Conservation (phyloP, 2,329 filamentous ascomycete species). For the Pseudogymnoascus pannorum region DNA sequence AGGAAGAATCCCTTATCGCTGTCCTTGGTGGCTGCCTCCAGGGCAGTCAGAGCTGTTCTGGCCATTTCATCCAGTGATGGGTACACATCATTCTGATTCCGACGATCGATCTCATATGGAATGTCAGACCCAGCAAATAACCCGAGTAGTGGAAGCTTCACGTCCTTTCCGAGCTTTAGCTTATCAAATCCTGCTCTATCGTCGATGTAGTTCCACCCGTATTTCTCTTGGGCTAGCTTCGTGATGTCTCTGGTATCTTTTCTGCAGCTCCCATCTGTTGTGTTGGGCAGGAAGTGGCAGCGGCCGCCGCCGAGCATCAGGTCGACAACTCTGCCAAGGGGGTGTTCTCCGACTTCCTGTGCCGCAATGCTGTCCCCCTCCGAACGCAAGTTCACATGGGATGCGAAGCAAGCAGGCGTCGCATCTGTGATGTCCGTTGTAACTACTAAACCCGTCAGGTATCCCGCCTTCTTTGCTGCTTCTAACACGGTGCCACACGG, state of each 20-base stretch:
- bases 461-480: constrained; percentile 85
- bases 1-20: constrained; percentile 93
- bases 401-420: constrained; percentile 89
- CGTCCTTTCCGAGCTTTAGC: constrained; percentile 57
- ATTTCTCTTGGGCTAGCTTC: constrained; percentile 62
- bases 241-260: constrained; percentile 70
- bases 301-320: constrained; percentile 87
- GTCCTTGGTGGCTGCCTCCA: constrained; percentile 73
- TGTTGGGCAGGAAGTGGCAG: constrained; percentile 87
- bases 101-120: constrained; percentile 88
- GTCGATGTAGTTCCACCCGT: constrained; percentile 72
- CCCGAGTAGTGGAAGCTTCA: constrained; percentile 74
- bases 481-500: constrained; percentile 91
- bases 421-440: constrained; percentile 94
- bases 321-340: constrained; percentile 80
- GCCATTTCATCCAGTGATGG: constrained; percentile 92
- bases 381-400: constrained; percentile 70
- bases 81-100: constrained; percentile 69
- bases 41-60: constrained; percentile 66
- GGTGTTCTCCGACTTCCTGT: constrained; percentile 84
- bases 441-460: constrained; percentile 87
- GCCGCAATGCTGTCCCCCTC: constrained; percentile 89
- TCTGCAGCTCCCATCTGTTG: constrained; percentile 73
- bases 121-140: constrained; percentile 78
- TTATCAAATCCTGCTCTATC: constrained; percentile 68